A percentile compares a stretch with the other conserved stretches of the same genome.
Evolutionary conservation across 805 yeast species (phyloP).

Genomic region (Babjeviella inositovora): DNA sequence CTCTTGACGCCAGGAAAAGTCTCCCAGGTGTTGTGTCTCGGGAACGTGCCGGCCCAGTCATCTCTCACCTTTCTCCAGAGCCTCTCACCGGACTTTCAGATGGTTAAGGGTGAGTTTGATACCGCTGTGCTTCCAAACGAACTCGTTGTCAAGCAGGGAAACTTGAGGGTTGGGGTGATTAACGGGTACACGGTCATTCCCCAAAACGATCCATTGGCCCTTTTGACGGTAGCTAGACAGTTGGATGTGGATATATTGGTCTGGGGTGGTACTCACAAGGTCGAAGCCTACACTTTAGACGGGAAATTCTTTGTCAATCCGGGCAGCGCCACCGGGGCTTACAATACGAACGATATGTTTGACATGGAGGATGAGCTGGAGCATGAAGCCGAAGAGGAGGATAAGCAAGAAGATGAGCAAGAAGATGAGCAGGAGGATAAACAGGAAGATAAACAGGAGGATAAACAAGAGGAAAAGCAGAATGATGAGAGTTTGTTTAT

Average conservation of each 20-base stretch:
- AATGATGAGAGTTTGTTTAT: constrained; percentile 4
- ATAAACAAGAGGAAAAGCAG: constrained; percentile 1
- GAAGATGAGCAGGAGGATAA: constrained; percentile 6
- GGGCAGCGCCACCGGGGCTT: constrained; percentile 93
- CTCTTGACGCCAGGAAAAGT: constrained; percentile 77
- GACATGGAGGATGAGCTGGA: constrained; percentile 29
- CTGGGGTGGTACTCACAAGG: constrained; percentile 89
- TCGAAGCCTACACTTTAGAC: constrained; percentile 85
- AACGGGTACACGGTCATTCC: constrained; percentile 81
- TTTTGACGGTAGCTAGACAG: constrained; percentile 72
- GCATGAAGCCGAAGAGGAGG: constrained; percentile 13
- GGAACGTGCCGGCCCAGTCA: constrained; percentile 56
- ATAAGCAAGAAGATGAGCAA: constrained; percentile 11
- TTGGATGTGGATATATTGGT: constrained; percentile 82
- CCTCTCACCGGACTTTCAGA: constrained; percentile 55
- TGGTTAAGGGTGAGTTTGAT: constrained; percentile 79
- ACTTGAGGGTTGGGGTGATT: constrained; percentile 67
- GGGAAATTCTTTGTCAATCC: constrained; percentile 93
- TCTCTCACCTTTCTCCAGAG: constrained; percentile 49
- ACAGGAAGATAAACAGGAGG: constrained; percentile 3
- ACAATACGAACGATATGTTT: constrained; percentile 43
- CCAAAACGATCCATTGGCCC: constrained; percentile 70
- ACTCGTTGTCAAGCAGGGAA: constrained; percentile 50
- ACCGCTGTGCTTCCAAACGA: constrained; percentile 41
- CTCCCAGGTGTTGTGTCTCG: constrained; percentile 70